phyloP scores from a whole-genome alignment of 495 filamentous ascomycete species.

The Penicillium fimorum region DNA sequence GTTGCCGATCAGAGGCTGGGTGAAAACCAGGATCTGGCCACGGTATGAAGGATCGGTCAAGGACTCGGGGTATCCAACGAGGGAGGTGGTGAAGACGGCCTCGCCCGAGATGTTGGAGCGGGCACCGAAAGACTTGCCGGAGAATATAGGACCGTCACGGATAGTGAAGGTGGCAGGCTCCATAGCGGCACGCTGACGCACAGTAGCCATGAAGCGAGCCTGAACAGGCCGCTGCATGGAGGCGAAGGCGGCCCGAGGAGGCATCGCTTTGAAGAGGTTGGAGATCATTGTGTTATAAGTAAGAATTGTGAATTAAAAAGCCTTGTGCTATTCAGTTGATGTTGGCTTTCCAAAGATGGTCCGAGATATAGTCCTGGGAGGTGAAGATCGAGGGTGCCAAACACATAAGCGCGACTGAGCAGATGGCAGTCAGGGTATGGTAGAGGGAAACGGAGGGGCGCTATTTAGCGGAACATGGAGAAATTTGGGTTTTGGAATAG shows the following conservation, averaged over 20 bases:
- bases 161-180: constrained; percentile 94
- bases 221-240: constrained; percentile 52
- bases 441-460: constrained; percentile 11
- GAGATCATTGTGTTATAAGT: constrained; percentile 61
- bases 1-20: constrained; percentile 97
- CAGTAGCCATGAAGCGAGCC: constrained; percentile 66
- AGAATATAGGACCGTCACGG: constrained; percentile 90
- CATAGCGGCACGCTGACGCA: constrained; percentile 63
- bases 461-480: constrained; percentile 33
- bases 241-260: constrained; percentile 50
- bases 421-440: constrained; percentile 40
- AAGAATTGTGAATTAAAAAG: constrained; percentile 15
- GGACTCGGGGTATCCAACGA: constrained; percentile 95
- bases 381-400: constrained; percentile 90
- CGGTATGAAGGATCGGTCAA: constrained; percentile 99
- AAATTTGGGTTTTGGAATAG: constrained; percentile 17
- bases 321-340: constrained; percentile 59
- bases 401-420: constrained; percentile 81
- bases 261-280: constrained; percentile 59
- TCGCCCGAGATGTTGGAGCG: constrained; percentile 90
- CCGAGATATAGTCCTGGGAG: constrained; percentile 98
- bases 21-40: constrained; percentile 97
- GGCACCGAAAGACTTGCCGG: constrained; percentile 89
- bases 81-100: constrained; percentile 90
- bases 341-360: constrained; percentile 98